These are phyloP conservation scores for Populus alba DNA, from an alignment of 345 rosid species.

Conservation along the genomic window DNA sequence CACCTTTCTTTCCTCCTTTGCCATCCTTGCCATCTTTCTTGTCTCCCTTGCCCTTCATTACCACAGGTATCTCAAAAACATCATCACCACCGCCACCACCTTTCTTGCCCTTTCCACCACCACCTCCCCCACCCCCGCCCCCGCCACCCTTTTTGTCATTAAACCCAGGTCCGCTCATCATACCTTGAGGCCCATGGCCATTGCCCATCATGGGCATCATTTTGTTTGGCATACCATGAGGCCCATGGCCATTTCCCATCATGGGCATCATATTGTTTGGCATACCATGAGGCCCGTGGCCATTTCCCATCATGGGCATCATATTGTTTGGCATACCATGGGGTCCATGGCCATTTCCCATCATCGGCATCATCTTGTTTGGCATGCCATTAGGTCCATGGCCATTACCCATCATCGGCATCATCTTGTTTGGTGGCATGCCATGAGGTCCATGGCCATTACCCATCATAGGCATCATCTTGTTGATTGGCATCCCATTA, in stretches of 20 bases:
- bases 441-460: neutral
- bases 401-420: neutral
- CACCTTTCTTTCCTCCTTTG: slow-evolving; percentile 36
- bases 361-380: neutral
- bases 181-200: slow-evolving; percentile 19
- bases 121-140: slow-evolving; percentile 30
- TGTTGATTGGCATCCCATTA: neutral
- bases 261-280: slow-evolving; percentile 15
- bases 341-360: slow-evolving; percentile 26
- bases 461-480: neutral
- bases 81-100: slow-evolving; percentile 23
- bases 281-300: neutral
- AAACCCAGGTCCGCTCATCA: slow-evolving; percentile 15
- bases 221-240: neutral
- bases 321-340: neutral
- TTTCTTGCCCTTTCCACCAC: neutral
- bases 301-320: slow-evolving; percentile 35
- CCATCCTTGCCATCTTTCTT: slow-evolving; percentile 25
- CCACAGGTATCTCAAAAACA: slow-evolving; percentile 52
- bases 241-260: slow-evolving; percentile 34
- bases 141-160: slow-evolving; percentile 19
- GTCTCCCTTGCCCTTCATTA: slow-evolving; percentile 42
- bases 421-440: neutral
- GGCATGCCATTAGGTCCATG: neutral
- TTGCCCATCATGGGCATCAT: slow-evolving; percentile 22